Conservation (phyloP, 306 rosid genomes). For the Biancaea sappan region DNA sequence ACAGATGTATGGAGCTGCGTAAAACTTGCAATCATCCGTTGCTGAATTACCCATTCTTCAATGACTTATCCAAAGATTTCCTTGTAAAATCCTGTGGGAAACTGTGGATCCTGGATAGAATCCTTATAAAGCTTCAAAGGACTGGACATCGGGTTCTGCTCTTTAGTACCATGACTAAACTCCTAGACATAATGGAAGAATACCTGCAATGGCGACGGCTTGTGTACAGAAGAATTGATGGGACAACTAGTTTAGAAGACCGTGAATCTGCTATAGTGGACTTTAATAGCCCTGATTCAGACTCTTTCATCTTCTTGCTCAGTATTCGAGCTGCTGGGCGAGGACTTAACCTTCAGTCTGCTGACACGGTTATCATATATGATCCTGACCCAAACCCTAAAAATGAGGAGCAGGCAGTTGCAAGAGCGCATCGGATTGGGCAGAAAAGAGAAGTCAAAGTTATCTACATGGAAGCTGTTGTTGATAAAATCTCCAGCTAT, state of each 20-base stretch:
- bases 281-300: conserved; percentile 81
- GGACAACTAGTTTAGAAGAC: conserved; percentile 98
- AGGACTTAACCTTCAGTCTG: conserved; percentile 99
- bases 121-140: conserved; percentile 90
- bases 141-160: conserved; percentile 96
- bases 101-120: conserved; percentile 93
- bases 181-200: conserved; percentile 95
- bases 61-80: conserved; percentile 85
- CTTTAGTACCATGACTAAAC: conserved; percentile 98
- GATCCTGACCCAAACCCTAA: conserved; percentile 99
- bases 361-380: conserved; percentile 95
- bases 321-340: conserved; percentile 99
- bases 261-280: conserved; percentile 97
- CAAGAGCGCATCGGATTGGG: conserved; percentile 99
- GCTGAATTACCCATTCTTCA: conserved; percentile 90
- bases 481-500: conserved; percentile 86
- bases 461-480: conserved; percentile 98
- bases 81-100: conserved; percentile 93
- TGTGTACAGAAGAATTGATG: conserved; percentile 90
- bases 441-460: conserved; percentile 97
- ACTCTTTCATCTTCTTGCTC: conserved; percentile 93
- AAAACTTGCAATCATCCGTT: conserved; percentile 98
- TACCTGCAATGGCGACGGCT: conserved; percentile 97
- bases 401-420: conserved; percentile 99
- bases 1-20: conserved; percentile 98